Evolutionary conservation across 108 stramenopile species (phyloP).

Genomic region (Nitzschia palea): DNA sequence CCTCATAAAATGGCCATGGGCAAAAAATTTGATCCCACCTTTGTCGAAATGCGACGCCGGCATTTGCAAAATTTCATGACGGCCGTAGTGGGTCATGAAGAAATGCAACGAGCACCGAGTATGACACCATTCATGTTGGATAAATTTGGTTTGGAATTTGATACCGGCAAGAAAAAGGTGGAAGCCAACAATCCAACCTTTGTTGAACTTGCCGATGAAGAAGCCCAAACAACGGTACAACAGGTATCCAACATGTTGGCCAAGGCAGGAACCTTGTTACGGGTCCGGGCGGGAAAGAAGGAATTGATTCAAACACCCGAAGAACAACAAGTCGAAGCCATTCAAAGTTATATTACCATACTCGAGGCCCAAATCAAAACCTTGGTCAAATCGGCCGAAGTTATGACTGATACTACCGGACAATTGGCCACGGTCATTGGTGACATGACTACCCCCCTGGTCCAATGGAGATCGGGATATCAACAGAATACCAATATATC

Average conservation of each 20-base stretch:
- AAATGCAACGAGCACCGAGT: conserved; percentile 66
- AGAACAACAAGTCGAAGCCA: conserved; percentile 66
- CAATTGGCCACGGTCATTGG: conserved; percentile 64
- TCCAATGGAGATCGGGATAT: conserved; percentile 42
- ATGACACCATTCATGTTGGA: conserved; percentile 80
- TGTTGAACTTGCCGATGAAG: conserved; percentile 25
- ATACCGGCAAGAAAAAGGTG: conserved; percentile 54
- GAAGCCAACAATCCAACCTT: conserved; percentile 22
- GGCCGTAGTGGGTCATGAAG: conserved; percentile 72
- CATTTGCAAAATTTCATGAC: conserved; percentile 78
- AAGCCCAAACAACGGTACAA: conserved; percentile 17
- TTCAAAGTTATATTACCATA: conserved; percentile 60
- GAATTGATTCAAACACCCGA: conserved; percentile 64
- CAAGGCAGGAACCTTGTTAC: conserved; percentile 49
- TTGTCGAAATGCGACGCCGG: conserved; percentile 73
- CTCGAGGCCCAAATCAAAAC: conserved; percentile 71
- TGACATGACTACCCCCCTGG: conserved; percentile 82
- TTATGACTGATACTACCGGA: conserved; percentile 65
- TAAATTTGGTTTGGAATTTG: conserved; percentile 50
- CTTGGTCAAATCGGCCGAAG: conserved; percentile 66
- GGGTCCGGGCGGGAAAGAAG: conserved; percentile 37
- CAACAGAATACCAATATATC: background rate
- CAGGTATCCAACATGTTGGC: conserved; percentile 60
- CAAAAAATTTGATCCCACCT: conserved; percentile 71
- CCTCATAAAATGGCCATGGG: conserved; percentile 78